Evolutionary conservation across 805 yeast genomes (phyloP).

Genomic region (Kregervanrija pseudodelftensis): DNA sequence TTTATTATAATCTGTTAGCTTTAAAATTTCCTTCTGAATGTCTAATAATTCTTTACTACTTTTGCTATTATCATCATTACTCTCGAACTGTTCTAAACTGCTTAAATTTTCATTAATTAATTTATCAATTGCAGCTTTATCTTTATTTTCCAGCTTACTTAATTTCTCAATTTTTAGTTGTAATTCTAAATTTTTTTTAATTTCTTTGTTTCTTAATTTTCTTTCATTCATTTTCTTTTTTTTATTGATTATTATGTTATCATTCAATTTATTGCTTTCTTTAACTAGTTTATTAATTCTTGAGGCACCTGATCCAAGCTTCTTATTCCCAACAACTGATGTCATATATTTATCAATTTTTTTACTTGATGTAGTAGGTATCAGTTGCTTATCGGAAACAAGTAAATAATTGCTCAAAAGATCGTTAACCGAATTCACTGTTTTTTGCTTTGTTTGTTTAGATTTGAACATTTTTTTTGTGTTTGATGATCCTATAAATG

Average conservation of each 20-base stretch:
- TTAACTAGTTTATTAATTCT: slow-evolving; percentile 18
- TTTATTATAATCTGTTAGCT: slow-evolving; percentile 31
- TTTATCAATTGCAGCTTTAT: slow-evolving; percentile 28
- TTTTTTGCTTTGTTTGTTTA: slow-evolving; percentile 10
- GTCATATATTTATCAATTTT: slow-evolving; percentile 4
- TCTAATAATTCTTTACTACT: slow-evolving; percentile 29
- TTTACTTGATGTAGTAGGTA: background rate
- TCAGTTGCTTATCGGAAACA: slow-evolving; percentile 1
- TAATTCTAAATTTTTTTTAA: slow-evolving; percentile 9
- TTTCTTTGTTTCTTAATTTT: slow-evolving; percentile 11
- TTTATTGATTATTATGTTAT: slow-evolving; percentile 8
- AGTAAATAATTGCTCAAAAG: slow-evolving; percentile 22
- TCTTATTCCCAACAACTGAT: background rate
- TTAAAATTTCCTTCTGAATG: slow-evolving; percentile 36
- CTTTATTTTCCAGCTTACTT: slow-evolving; percentile 18
- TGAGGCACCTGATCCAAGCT: slow-evolving; percentile 16
- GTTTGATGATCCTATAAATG: background rate
- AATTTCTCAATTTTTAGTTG: slow-evolving; percentile 15
- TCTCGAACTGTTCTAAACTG: slow-evolving; percentile 28
- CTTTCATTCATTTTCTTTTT: slow-evolving; percentile 16
- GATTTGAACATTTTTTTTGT: slow-evolving; percentile 13
- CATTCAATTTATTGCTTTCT: slow-evolving; percentile 12
- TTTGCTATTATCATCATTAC: slow-evolving; percentile 20
- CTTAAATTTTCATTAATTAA: slow-evolving; percentile 32
- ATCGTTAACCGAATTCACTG: slow-evolving; percentile 20